Percentiles rank a stretch among this genome's conserved stretches.
phyloP scores from a whole-genome alignment of 1,284 basidiomycete species.

The Vanrija sp. region DNA sequence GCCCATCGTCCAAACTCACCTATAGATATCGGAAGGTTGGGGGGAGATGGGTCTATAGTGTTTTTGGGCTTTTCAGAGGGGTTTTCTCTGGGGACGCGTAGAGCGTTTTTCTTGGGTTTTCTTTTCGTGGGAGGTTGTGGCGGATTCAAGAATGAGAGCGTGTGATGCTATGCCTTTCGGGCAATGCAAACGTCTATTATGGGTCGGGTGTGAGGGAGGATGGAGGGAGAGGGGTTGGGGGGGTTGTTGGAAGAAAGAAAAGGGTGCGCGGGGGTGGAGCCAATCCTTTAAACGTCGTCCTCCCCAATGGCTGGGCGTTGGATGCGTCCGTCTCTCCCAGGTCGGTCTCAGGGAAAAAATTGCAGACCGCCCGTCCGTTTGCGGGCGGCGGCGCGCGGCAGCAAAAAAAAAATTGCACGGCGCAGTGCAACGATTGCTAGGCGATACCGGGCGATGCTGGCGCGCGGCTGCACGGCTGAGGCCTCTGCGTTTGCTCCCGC shows the following conservation, averaged over 20 bases:
- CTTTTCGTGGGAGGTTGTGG: background rate
- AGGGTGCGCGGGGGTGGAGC: background rate
- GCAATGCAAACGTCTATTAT: background rate
- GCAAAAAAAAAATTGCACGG: too few species aligned
- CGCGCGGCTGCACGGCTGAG: too few species aligned
- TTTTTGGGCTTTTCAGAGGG: background rate
- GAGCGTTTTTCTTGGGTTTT: background rate
- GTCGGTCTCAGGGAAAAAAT: too few species aligned
- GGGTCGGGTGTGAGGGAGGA: background rate
- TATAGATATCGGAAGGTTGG: conserved; percentile 1
- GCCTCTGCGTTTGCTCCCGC: too few species aligned
- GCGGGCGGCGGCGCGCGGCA: too few species aligned
- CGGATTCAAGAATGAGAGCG: background rate
- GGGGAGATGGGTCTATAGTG: conserved; percentile 3
- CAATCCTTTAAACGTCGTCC: conserved; percentile 19
- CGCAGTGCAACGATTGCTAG: too few species aligned
- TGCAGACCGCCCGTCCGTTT: too few species aligned
- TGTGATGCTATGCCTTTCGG: conserved; percentile 1
- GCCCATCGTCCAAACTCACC: background rate
- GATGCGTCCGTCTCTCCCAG: too few species aligned
- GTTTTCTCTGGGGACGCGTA: background rate
- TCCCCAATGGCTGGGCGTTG: too few species aligned
- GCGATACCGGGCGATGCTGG: too few species aligned
- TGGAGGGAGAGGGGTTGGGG: conserved; percentile 1
- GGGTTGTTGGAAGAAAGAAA: background rate